These are phyloP conservation scores for Rhododendron henanense DNA, from an alignment of 148 eudicot species.

Conservation along the genomic window DNA sequence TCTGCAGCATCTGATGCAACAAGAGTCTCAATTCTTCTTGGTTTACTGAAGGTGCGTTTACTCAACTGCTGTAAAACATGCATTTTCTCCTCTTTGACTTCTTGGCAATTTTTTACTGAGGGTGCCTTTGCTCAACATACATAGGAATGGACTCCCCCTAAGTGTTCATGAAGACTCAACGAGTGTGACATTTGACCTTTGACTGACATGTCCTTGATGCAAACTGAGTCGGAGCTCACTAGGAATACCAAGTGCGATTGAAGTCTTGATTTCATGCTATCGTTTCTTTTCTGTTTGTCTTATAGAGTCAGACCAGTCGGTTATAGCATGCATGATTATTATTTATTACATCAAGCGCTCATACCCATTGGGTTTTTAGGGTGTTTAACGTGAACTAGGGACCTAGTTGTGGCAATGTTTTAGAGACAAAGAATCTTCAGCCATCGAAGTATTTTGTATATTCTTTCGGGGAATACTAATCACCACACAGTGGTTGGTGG, in stretches of 20 bases:
- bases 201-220: neutral
- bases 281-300: neutral
- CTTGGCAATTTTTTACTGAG: neutral
- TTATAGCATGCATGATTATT: neutral
- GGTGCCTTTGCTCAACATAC: neutral
- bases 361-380: neutral
- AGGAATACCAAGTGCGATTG: neutral
- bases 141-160: neutral
- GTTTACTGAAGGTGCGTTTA: slow-evolving; percentile 64
- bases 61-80: neutral
- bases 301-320: neutral
- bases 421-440: neutral
- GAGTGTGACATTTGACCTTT: neutral
- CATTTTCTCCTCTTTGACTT: neutral
- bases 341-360: neutral
- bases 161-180: neutral
- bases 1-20: slow-evolving; percentile 96
- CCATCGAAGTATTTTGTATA: neutral
- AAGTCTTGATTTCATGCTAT: neutral
- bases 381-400: neutral
- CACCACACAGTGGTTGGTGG: neutral
- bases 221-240: neutral
- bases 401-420: neutral
- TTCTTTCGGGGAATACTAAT: neutral
- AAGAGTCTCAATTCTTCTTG: slow-evolving; percentile 89